Evolutionary conservation across 2,329 filamentous ascomycete genomes (phyloP).

Genomic region (Talaromyces sp.): DNA sequence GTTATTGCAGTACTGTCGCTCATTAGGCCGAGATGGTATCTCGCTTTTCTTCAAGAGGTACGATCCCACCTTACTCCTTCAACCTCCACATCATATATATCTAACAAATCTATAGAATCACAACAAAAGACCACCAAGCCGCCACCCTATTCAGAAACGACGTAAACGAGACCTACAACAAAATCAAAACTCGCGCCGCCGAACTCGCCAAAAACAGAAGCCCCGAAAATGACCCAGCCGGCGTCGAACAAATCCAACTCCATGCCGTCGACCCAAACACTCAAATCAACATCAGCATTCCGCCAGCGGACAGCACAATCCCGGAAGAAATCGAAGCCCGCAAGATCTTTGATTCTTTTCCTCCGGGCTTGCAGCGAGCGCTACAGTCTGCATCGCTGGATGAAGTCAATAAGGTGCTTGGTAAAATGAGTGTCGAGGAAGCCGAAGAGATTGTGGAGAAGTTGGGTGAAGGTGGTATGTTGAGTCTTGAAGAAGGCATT

Average conservation of each 20-base stretch:
- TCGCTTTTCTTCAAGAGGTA: conserved; percentile 88
- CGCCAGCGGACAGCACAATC: conserved; percentile 66
- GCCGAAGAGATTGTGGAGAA: conserved; percentile 82
- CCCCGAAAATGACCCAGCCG: conserved; percentile 54
- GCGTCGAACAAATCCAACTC: conserved; percentile 93
- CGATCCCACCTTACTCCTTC: conserved; percentile 22
- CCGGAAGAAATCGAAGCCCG: conserved; percentile 62
- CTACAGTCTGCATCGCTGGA: conserved; percentile 87
- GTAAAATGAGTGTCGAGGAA: conserved; percentile 83
- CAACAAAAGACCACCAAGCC: conserved; percentile 83
- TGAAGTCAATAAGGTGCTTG: conserved; percentile 81
- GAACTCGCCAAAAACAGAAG: conserved; percentile 67
- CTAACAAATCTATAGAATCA: conserved; percentile 56
- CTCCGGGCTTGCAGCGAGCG: conserved; percentile 75
- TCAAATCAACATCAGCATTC: conserved; percentile 83
- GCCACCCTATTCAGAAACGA: conserved; percentile 90
- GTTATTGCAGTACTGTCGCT: conserved; percentile 89
- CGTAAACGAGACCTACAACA: conserved; percentile 80
- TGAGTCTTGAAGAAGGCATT: conserved; percentile 88
- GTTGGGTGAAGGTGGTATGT: conserved; percentile 78
- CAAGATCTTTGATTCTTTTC: conserved; percentile 79
- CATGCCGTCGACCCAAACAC: conserved; percentile 94
- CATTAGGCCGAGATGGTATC: conserved; percentile 83
- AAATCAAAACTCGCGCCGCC: conserved; percentile 72
- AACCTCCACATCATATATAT: neutral